phyloP scores from a whole-genome alignment of 345 rosid genomes.

The Citrus glauca region DNA sequence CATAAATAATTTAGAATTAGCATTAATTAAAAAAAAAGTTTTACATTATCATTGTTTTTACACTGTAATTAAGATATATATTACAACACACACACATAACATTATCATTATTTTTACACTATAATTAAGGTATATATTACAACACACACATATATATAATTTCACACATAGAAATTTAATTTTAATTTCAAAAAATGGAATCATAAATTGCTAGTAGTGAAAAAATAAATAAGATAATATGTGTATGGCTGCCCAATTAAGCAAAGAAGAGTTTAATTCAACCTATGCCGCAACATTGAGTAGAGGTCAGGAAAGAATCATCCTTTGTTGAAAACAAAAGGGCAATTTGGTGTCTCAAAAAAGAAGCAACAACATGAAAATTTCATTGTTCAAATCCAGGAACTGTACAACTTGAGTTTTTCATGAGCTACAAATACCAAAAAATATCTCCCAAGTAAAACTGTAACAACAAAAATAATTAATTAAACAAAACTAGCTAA shows the following conservation, averaged over 20 bases:
- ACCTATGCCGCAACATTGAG: slow-evolving; percentile 14
- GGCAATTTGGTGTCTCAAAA: slow-evolving; percentile 28
- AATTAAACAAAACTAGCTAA: background rate
- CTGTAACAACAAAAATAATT: background rate
- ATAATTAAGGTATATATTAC: too few species aligned
- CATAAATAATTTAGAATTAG: too few species aligned
- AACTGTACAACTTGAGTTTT: slow-evolving; percentile 6
- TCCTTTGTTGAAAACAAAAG: slow-evolving; percentile 13
- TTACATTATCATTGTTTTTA: too few species aligned
- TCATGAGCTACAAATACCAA: slow-evolving; percentile 21
- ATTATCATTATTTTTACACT: too few species aligned
- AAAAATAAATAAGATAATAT: background rate
- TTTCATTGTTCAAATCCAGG: slow-evolving; percentile 18
- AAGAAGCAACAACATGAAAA: background rate
- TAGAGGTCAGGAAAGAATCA: slow-evolving; percentile 42
- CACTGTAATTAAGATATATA: too few species aligned
- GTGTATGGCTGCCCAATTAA: background rate
- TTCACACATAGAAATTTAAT: too few species aligned
- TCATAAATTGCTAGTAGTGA: too few species aligned
- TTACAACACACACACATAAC: too few species aligned
- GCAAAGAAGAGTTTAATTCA: slow-evolving; percentile 6
- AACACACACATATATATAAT: too few species aligned
- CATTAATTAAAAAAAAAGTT: too few species aligned
- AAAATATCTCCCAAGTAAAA: background rate
- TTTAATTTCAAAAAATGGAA: too few species aligned